Base-by-base conservation (phyloP, 2,329 filamentous ascomycete genomes). In the Monilinia aucupariae region DNA sequence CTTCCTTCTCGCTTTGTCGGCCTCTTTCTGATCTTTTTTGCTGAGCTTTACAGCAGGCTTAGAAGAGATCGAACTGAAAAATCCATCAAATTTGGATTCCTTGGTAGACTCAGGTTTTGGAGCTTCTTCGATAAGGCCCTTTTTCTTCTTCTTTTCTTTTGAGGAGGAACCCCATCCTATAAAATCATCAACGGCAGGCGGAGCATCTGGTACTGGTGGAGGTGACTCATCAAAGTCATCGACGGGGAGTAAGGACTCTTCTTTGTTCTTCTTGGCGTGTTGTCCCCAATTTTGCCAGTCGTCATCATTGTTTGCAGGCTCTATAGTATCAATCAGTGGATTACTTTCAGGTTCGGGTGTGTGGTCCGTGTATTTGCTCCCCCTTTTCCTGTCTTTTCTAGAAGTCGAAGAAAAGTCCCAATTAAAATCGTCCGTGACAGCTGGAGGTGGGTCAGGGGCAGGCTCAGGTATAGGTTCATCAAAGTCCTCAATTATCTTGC, bases 21-120 rank as follows among this genome's bases (percentile, higher is more conserved):
- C 78, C 69, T 81, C 80, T 67, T 80, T 78, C 22, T 78, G 76
- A 68, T 82, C 81, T 64, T 79, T 82, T 67, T 80, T 79, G 70
- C 72, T 78, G 48, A 82, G 72, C 69, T 79, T 81, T 13, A 13
- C 13, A 25, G 30, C 30, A 47, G 54, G 41, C 30, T 81, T 73
- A 5, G 68, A 67, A 41, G 68, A 59, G 3, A 64, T 45, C 10
- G 64, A 62, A 10, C 66, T 69, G 67, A 70, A 72, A n/a, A 66
- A 65, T 15, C 53, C 53, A 34, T 80, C 78, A 20, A 73, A 74
- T 63, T 78, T 78, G 2, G 80, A 78, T 68, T 82, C 81, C 12
- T 53, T 60, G 22, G 43, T 80, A 48, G 81, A 79, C 59, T 76
- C 78, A 67, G 78, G 78, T 63, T 80, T 78, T 66, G 78, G 78